Percentiles rank a stretch among this genome's conserved stretches.
Evolutionary conservation across 78 protist species (phyloP).

Genomic region (Ministeria vibrans): DNA sequence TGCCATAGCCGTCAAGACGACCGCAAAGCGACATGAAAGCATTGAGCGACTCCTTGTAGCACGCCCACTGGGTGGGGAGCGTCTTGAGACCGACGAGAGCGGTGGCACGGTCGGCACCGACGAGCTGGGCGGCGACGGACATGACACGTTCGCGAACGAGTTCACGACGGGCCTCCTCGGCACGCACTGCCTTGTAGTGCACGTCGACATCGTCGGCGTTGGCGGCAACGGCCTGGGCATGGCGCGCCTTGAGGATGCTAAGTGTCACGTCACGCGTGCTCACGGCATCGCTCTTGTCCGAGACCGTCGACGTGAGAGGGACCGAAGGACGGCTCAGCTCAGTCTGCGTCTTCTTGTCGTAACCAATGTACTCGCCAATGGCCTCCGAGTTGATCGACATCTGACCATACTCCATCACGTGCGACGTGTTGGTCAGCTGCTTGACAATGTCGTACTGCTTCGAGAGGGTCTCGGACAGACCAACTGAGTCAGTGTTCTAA

Average conservation of each 20-base stretch:
- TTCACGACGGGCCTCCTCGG: not conserved
- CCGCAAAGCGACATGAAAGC: no score
- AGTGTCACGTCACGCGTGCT: not conserved
- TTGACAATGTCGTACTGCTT: not conserved
- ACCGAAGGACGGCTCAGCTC: not conserved
- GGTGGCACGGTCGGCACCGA: no score
- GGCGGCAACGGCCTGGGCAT: not conserved
- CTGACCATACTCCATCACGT: constrained; percentile 4
- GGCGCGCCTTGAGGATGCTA: not conserved
- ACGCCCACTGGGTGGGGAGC: no score
- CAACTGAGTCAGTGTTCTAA: not conserved
- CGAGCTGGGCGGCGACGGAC: no score
- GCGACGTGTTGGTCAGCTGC: not conserved
- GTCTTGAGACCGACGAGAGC: no score
- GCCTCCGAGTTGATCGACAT: no score
- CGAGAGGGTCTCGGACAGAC: not conserved
- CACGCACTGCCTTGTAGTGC: not conserved
- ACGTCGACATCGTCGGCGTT: not conserved
- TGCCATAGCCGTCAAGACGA: no score
- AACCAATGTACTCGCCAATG: not conserved
- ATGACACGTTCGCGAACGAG: no score
- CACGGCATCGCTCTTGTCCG: not conserved
- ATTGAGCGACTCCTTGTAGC: no score
- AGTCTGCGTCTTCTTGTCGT: not conserved
- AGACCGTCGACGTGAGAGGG: not conserved